Evolutionary conservation across 306 rosid genomes (phyloP), one percentile per base, ranked within the genome.

Genomic region (Leucaena leucocephala): DNA sequence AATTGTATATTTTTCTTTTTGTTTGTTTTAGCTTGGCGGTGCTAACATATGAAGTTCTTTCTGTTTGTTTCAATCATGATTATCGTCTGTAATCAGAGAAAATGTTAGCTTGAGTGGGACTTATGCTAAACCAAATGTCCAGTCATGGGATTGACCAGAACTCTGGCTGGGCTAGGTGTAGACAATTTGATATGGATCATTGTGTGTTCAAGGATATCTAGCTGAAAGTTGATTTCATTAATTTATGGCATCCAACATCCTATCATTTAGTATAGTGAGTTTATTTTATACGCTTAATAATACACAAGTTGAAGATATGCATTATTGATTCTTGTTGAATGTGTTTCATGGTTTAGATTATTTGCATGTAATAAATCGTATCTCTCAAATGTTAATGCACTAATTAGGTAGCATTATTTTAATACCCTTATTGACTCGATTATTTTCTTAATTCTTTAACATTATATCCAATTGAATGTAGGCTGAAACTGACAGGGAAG

Each of bases 401-500:
- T 69, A 35, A 67, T 63, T 44, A 14, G 61, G 43, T 45, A 13
- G 50, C 76, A 39, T 64, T 21, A 45, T 16, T n/a, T 58, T 34
- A 4, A 27, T 71, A 57, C 54, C 19, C 19, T 14, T 38, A 33
- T 52, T 61, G 46, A 58, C 71, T 54, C 40, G 22, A 49, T 44
- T 77, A 39, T 52, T 33, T 6, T 71, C 42, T 43, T n/a, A n/a
- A 27, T 62, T 74, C 36, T 33, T 19, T 43, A 68, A 22, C 34
- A 21, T 43, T 68, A 21, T 68, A 17, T 44, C 39, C 38, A 21
- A 43, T 43, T 68, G 39, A 68, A 10, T 62, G 61, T 83, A 96
- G 99, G 94, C 93, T 66, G 99, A 93, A 88, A 96, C 99, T 76
- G 96, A 96, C 57, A 90, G 94, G 84, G 99, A 91, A 86, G 99